Evolutionary conservation across 768 basidiomycete species (phyloP).

Genomic region (Boletus tylopilopsis): DNA sequence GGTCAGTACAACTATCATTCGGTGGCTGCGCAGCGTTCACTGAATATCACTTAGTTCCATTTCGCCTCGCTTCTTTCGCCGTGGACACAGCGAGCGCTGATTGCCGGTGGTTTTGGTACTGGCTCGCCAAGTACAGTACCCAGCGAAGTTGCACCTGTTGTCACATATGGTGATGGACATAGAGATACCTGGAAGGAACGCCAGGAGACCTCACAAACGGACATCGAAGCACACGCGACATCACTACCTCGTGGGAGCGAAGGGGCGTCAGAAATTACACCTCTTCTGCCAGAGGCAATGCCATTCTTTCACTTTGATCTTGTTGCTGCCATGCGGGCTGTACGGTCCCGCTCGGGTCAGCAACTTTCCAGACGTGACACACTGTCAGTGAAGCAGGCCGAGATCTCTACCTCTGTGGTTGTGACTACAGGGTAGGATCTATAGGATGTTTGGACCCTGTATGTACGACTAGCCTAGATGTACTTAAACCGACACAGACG

Average conservation of each 20-base stretch:
- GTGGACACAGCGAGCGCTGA: conserved; percentile 86
- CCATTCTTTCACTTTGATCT: conserved; percentile 95
- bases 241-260: not conserved
- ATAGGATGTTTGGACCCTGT: not conserved
- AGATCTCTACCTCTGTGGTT: not conserved
- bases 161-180: conserved; percentile 54
- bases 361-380: conserved; percentile 5
- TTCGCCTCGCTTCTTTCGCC: conserved; percentile 90
- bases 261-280: conserved; percentile 7
- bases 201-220: conserved; percentile 10
- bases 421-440: not conserved
- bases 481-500: no score
- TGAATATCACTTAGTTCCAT: conserved; percentile 65
- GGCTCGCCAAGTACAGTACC: conserved; percentile 45
- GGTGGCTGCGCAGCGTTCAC: not conserved
- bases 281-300: conserved; percentile 51
- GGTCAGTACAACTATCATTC: conserved; percentile 34
- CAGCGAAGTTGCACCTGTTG: conserved; percentile 72
- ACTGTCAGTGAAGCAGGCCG: conserved; percentile 6
- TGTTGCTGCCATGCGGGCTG: conserved; percentile 62
- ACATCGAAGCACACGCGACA: conserved; percentile 33
- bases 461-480: not conserved
- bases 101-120: conserved; percentile 88
- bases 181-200: conserved; percentile 22
- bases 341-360: conserved; percentile 41